Percentiles rank a stretch among this genome's conserved stretches.
Conservation (phyloP, 768 basidiomycete species). For the Trametes meyenii region DNA sequence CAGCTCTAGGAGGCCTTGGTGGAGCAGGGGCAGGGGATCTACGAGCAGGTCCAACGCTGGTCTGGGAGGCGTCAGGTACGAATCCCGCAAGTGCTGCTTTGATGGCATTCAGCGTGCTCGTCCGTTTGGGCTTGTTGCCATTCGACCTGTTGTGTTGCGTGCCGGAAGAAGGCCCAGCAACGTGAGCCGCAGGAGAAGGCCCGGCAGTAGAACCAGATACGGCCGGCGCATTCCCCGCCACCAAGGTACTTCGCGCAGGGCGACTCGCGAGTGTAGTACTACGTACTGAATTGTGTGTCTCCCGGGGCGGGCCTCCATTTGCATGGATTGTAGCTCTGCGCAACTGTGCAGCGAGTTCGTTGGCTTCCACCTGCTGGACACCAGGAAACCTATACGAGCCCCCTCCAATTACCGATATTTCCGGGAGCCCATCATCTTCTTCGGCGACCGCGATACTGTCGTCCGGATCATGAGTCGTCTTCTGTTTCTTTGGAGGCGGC, state of each 20-base stretch:
- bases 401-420: constrained; percentile 61
- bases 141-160: neutral
- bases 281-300: neutral
- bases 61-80: neutral
- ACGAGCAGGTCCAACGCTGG: neutral
- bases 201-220: neutral
- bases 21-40: neutral
- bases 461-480: constrained; percentile 50
- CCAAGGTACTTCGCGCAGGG: neutral
- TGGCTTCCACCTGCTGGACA: constrained; percentile 14
- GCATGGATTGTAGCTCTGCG: neutral
- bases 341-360: constrained; percentile 9
- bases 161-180: neutral
- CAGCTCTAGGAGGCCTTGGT: neutral
- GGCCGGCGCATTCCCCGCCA: neutral
- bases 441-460: constrained; percentile 32
- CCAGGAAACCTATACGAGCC: constrained; percentile 53
- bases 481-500: constrained; percentile 59
- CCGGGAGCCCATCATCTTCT: constrained; percentile 60
- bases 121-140: neutral
- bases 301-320: neutral
- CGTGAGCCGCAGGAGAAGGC: neutral
- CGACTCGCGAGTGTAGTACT: neutral
- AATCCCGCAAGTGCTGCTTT: constrained; percentile 15
- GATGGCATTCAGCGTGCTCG: constrained; percentile 4